Base-by-base conservation (phyloP, 2,329 filamentous ascomycete species). In the Helicocarpus griseus region DNA sequence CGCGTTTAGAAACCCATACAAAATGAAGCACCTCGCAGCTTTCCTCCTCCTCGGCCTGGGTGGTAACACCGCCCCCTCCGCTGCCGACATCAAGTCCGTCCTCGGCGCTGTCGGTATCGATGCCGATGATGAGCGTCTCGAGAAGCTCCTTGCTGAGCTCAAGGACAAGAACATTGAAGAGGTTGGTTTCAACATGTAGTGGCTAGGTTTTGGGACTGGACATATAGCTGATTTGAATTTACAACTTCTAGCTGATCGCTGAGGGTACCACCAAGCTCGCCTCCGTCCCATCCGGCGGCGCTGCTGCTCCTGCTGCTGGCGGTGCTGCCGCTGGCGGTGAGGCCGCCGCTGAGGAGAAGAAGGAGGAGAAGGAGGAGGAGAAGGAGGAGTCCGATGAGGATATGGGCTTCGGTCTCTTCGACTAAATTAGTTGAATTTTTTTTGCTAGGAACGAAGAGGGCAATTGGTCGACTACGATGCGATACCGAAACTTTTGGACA, bases 21-120 rank as follows among this genome's bases (percentile, higher is more conserved):
- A 85, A 89, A 97, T 98, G 93, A 97, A 98, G 90, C 86, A 97
- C 80, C 86, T 98, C 80, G 93, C 93, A 73, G 91, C 93, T 73
- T 97, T 95, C 84, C 89, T 98, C 71, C 91, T 98, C 72, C 88
- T 97, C 75, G 77, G 79, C 78, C 86, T 97, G 65, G 91, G 82
- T 73, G 93, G 93, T 78, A 97, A 96, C 83, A 74, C 81, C 78
- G 83, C 83, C 60, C 93, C 93, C 66, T 89, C 87, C 60, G 88
- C 87, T 67, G 74, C 75, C 62, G 90, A 97, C 72, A 77, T 98
- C 82, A 93, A 87, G 80, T 72, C 69, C 58, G 89, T 98, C 67
- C 88, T 98, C 72, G 82, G 83, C 69, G 87, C 91, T 64, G 93
- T 97, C 70, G 93, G 93, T 68, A 89, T 96, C 63, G 93, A 98